Evolutionary conservation across 495 filamentous ascomycete genomes (phyloP).

Genomic region (Penicillium riverlandense): DNA sequence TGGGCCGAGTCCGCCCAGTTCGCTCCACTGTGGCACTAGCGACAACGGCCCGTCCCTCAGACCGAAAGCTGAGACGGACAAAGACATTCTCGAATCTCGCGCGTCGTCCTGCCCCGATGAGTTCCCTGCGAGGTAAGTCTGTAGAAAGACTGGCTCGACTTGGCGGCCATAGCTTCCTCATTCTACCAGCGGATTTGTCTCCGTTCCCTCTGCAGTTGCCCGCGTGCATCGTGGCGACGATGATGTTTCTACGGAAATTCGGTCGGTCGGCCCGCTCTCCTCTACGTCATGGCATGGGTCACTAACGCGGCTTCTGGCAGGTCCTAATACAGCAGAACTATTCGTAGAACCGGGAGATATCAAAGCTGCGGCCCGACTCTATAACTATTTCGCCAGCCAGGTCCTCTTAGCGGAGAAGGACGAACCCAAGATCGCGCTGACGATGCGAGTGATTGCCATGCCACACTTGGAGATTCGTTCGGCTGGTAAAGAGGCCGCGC

Average conservation of each 20-base stretch:
- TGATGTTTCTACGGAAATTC: conserved; percentile 56
- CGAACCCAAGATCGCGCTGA: conserved; percentile 23
- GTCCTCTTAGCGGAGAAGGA: conserved; percentile 29
- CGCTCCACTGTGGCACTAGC: conserved; percentile 25
- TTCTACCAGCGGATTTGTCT: conserved; percentile 58
- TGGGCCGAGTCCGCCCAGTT: conserved; percentile 25
- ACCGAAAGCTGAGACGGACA: conserved; percentile 43
- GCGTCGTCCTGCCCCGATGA: conserved; percentile 35
- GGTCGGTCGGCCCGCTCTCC: conserved; percentile 39
- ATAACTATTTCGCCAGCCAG: conserved; percentile 32
- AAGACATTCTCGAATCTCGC: conserved; percentile 29
- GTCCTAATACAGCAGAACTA: conserved; percentile 9
- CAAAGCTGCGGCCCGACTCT: conserved; percentile 23
- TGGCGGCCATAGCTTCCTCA: conserved; percentile 62
- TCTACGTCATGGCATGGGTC: conserved; percentile 6
- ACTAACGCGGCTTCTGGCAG: conserved; percentile 11
- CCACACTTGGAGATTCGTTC: conserved; percentile 3
- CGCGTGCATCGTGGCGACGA: conserved; percentile 67
- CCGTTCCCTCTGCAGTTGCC: conserved; percentile 59
- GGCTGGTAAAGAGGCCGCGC: conserved; percentile 15
- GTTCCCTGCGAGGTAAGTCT: conserved; percentile 52
- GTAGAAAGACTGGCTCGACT: conserved; percentile 62
- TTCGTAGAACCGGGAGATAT: conserved; percentile 28
- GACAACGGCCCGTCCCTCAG: conserved; percentile 32
- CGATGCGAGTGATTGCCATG: conserved; percentile 21